These are phyloP conservation scores for Potentilla sterilis DNA, from an alignment of 306 rosid species.

Conservation along the genomic window DNA sequence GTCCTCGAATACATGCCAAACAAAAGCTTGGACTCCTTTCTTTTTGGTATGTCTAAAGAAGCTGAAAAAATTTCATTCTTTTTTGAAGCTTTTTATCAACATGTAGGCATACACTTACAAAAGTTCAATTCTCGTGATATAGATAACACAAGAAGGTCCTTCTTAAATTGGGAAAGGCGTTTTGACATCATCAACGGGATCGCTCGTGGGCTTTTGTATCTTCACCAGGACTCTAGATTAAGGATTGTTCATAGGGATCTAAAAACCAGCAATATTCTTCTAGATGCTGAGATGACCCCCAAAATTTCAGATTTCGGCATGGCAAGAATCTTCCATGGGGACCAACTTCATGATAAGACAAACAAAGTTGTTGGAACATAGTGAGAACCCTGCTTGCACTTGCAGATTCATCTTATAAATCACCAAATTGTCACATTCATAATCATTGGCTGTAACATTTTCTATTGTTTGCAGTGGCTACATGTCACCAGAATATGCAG, in stretches of 20 bases:
- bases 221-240: slow-evolving; percentile 48
- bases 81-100: not conserved
- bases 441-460: not conserved
- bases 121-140: not conserved
- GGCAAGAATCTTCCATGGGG: slow-evolving; percentile 55
- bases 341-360: slow-evolving; percentile 50
- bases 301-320: slow-evolving; percentile 70
- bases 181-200: not conserved
- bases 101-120: not conserved
- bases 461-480: slow-evolving; percentile 41
- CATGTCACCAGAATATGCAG: slow-evolving; percentile 63
- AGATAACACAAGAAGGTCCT: not conserved
- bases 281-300: slow-evolving; percentile 47
- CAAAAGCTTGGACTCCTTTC: not conserved
- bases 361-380: slow-evolving; percentile 54
- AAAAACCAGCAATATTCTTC: slow-evolving; percentile 51
- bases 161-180: not conserved
- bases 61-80: not conserved
- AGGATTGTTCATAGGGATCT: slow-evolving; percentile 60
- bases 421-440: not conserved
- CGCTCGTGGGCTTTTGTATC: not conserved
- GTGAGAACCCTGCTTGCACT: slow-evolving; percentile 33
- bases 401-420: not conserved
- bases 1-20: not conserved
- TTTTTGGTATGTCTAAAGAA: not conserved